Conservation (phyloP, 129 eudicot genomes). For the Flaveria robusta region DNA sequence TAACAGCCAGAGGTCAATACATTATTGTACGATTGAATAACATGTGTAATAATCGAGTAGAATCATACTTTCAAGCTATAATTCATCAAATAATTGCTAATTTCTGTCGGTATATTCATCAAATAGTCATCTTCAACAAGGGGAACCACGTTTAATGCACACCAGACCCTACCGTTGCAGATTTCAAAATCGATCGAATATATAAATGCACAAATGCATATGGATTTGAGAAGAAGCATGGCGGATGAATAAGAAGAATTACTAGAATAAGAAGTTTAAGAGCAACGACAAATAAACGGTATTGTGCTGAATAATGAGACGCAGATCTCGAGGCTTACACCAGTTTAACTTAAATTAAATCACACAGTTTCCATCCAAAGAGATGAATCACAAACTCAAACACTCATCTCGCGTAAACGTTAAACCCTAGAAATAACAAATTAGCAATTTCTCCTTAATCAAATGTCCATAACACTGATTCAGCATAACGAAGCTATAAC, state of each 20-base stretch:
- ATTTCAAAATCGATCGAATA: constrained; percentile 7
- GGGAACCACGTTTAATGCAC: constrained; percentile 15
- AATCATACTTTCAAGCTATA: constrained; percentile 9
- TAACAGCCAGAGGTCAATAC: background rate
- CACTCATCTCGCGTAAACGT: background rate
- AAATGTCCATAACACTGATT: background rate
- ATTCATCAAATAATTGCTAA: background rate
- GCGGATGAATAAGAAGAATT: constrained; percentile 27
- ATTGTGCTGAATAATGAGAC: constrained; percentile 11
- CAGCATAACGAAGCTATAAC: background rate
- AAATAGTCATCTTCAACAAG: background rate
- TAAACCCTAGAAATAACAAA: background rate
- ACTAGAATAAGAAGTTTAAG: constrained; percentile 14
- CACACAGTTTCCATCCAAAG: background rate
- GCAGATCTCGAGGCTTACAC: constrained; percentile 33
- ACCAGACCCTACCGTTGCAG: background rate
- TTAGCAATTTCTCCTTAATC: background rate
- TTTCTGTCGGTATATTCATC: constrained; percentile 24
- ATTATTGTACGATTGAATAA: constrained; percentile 22
- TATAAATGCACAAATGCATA: constrained; percentile 23
- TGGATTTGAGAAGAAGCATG: constrained; percentile 31
- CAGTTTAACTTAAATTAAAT: background rate
- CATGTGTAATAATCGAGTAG: constrained; percentile 21
- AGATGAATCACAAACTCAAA: constrained; percentile 1
- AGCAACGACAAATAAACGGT: constrained; percentile 40